Conservation (phyloP, 2,329 filamentous ascomycete species). For the Penicillium sp. region DNA sequence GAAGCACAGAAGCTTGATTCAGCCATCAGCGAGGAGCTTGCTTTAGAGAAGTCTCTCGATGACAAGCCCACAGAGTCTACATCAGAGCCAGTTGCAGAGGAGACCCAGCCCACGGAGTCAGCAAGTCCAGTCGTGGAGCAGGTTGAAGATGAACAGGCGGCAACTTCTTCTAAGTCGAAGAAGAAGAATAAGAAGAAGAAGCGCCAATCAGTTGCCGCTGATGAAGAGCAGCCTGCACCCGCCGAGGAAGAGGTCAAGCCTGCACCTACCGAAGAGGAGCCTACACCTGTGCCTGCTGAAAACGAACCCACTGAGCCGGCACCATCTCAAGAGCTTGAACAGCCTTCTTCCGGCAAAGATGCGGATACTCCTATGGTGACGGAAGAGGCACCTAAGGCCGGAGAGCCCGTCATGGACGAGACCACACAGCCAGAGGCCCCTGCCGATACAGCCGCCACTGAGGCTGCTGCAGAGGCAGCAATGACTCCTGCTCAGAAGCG, state of each 20-base stretch:
- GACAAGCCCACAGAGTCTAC: neutral
- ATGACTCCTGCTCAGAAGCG: constrained; percentile 5
- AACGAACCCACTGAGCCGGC: neutral
- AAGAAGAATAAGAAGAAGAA: constrained; percentile 22
- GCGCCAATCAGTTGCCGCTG: constrained; percentile 10
- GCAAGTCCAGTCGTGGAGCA: neutral
- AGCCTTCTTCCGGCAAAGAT: neutral
- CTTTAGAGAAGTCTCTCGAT: neutral
- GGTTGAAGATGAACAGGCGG: neutral
- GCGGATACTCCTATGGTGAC: neutral
- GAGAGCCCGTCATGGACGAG: neutral
- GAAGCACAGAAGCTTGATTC: neutral
- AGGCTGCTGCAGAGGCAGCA: neutral
- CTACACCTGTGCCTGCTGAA: neutral
- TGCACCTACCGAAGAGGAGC: neutral
- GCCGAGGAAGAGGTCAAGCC: neutral
- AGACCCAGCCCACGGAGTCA: neutral
- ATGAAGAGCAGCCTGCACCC: neutral
- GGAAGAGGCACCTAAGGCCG: neutral
- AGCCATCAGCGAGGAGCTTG: neutral
- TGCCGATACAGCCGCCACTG: neutral
- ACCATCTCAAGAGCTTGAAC: neutral
- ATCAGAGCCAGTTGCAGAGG: neutral
- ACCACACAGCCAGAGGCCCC: neutral
- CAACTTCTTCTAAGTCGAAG: constrained; percentile 8